Evolutionary conservation across 129 eudicot species (phyloP), one percentile per base, ranked within the genome.

Genomic region (Mikania micrantha): DNA sequence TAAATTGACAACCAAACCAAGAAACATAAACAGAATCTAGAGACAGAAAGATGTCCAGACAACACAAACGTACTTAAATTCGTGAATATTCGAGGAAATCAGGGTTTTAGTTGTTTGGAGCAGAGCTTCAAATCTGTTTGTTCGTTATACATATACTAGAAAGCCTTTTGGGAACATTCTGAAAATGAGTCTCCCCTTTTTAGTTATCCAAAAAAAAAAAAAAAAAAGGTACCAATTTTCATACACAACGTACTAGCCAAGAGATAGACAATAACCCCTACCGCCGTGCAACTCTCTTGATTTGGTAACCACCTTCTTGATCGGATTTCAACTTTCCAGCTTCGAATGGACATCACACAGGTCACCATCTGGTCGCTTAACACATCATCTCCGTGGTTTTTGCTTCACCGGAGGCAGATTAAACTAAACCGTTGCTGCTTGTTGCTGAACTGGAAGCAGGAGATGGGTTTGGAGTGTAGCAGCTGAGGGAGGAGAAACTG

Each of bases 111-210:
- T 38, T 11, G 17, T 21, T 21, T 29, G 2, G 79, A 66, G 49
- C 24, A 53, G 66, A 52, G 39, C 42, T 49, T 64, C 28, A 66
- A 34, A 31, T 19, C 66, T 19, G 70, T 62, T 48, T 72, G 27
- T 54, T 49, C 64, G 24, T 38, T 8, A 54, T 29, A 41, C 32
- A n/a, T n/a, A n/a, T n/a, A n/a, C n/a, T 42, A 45, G 52, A 50
- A 58, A 19, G 31, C 56, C 52, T 39, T 58, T 67, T 45, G 56
- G 17, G 61, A 25, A 54, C 19, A 54, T 24, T 54, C 9, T 24
- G 9, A 11, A 52, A 22, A 22, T n/a, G n/a, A 52, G 24, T 52
- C 27, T 44, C 11, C 17, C 1, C 58, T 20, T 9, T 21, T 22
- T 52, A 9, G 22, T 3, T 22, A 9, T 52, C 31, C 7, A 10